Evolutionary conservation across 106 monocot genomes (phyloP), one percentile per base, ranked within the genome.

Genomic region (Acorus calamus): DNA sequence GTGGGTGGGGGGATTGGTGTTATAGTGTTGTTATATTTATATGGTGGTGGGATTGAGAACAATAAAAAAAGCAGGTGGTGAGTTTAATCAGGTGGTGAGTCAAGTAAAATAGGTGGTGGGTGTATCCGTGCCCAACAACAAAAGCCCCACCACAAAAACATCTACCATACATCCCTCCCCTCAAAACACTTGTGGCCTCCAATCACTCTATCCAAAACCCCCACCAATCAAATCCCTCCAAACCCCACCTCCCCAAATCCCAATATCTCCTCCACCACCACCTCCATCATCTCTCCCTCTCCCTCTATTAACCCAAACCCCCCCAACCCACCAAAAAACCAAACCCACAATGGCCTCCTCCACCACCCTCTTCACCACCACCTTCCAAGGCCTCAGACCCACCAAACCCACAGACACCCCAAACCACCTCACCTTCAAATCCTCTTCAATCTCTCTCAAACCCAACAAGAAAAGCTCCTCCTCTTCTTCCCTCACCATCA

Each of bases 381-480:
- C 60, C 66, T 80, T 80, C 77, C 66, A 69, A 4, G 84, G 84
- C 74, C 88, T 84, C 59, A 53, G 79, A 49, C 67, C 73, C 57
- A 74, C 68, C 52, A 49, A 61, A 41, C 63, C 72, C 8, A 28
- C 62, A 46, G 58, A 62, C 51, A 4, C 67, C 59, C 8, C 68
- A 13, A 9, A 51, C 43, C 45, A 52, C 52, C 50, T 47, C 42
- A 42, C 53, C 49, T 13, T 49, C 63, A 55, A 48, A 44, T 45
- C 73, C 53, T 11, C 51, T 11, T n/a, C 8, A 4, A 13, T 2
- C 46, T 57, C 9, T 42, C 13, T 2, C 7, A 60, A 6, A 3
- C 44, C 46, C 61, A 46, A 11, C 11, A 60, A 43, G 46, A 57
- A 42, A 14, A 50, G 59, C 5, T 7, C n/a, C n/a, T n/a, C 13